Base-by-base conservation (phyloP, 2,329 filamentous ascomycete genomes). In the Cladosporium sp. region DNA sequence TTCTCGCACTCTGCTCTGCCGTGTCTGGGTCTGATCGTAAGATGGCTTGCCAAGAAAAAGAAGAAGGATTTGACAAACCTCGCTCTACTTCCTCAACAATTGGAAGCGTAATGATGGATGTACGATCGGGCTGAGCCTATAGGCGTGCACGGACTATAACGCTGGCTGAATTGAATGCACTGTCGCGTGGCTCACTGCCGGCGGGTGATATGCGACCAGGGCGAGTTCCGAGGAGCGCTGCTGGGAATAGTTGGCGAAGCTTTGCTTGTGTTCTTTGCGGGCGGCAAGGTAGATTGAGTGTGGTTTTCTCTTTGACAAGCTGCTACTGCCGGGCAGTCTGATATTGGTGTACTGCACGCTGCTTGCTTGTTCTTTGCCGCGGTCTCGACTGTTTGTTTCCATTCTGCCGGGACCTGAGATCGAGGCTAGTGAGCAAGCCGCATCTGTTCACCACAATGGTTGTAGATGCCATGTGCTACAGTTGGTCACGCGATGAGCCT, bases 121-220 rank as follows among this genome's bases (percentile, higher is more conserved):
- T 11, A 46, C n/a, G n/a, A 21, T 46, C n/a, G 8, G n/a, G 21
- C n/a, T 23, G 21, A 53, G 25, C 25, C 49, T 53, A 53, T 54
- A 54, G 18, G 54, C 5, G 54, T 14, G 54, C 54, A 57, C 54
- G 54, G 54, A 13, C 54, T 25, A 25, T n/a, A 26, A 25, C 3
- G 54, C 30, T 39, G 54, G 30, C 14, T 57, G 30, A 36, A 57
- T 39, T 57, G 30, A 36, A 57, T 39, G 30, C 21, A 32, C 53
- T 23, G 30, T 34, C 32, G 54, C 30, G 54, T 39, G 54, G 54
- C 26, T 14, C 25, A 21, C 30, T 54, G 26, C 51, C 28, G 54
- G 54, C 54, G 54, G 54, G 5, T 39, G 54, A 57, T 57, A 36
- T 57, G 54, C 30, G 21, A 57, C n/a, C 54, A 57, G 32, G 30